Percentiles rank a stretch among this genome's conserved stretches.
phyloP scores from a whole-genome alignment of 257 asterid species.

The Scutellaria minor region DNA sequence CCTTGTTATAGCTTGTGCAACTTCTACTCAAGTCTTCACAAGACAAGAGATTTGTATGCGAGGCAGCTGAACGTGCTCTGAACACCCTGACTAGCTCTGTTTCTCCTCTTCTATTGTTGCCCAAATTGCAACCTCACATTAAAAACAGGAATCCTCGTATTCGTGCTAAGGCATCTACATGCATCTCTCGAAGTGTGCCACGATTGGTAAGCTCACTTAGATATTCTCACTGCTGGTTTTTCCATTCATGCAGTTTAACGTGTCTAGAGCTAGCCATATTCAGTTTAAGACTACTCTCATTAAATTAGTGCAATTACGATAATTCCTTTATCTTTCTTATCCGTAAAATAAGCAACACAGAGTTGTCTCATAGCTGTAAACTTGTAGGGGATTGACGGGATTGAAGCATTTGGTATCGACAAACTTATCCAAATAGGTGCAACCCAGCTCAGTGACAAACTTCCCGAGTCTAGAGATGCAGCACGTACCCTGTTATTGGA shows the following conservation, averaged over 20 bases:
- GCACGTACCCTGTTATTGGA: conserved; percentile 79
- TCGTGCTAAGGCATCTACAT: conserved; percentile 86
- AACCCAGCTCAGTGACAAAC: conserved; percentile 81
- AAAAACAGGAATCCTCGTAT: conserved; percentile 83
- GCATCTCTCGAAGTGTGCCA: conserved; percentile 69
- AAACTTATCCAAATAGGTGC: conserved; percentile 76
- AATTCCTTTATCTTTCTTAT: background rate
- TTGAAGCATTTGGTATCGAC: conserved; percentile 70
- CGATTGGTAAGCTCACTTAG: conserved; percentile 54
- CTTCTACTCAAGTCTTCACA: conserved; percentile 91
- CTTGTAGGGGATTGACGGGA: conserved; percentile 72
- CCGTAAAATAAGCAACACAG: background rate
- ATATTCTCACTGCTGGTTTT: too few species aligned
- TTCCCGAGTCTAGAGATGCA: conserved; percentile 91
- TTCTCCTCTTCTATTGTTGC: conserved; percentile 70
- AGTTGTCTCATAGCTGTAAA: background rate
- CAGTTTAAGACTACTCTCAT: conserved; percentile 7
- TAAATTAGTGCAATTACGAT: background rate
- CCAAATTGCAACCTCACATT: conserved; percentile 71
- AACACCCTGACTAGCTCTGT: conserved; percentile 70
- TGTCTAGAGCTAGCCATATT: conserved; percentile 2
- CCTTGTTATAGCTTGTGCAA: conserved; percentile 63
- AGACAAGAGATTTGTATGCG: conserved; percentile 90
- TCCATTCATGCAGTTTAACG: too few species aligned
- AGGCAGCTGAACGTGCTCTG: conserved; percentile 83